Percentiles rank a stretch among this genome's conserved stretches.
Evolutionary conservation across 495 filamentous ascomycete species (phyloP).

Genomic region (Aspergillus campestris): DNA sequence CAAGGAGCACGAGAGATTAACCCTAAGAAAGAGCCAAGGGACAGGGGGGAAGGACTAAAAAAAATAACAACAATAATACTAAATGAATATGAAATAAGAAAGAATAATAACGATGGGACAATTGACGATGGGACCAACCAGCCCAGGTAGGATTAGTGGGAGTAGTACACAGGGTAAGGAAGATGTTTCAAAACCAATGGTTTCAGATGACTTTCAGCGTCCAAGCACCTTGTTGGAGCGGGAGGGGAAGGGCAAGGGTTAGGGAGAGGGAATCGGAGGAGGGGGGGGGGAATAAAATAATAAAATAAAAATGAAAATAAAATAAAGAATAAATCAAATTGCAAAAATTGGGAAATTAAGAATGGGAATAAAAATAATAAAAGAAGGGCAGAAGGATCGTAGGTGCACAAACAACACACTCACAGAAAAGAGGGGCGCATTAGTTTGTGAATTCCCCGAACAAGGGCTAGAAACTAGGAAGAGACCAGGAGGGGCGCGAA

Average conservation of each 20-base stretch:
- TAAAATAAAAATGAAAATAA: not conserved
- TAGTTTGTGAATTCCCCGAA: constrained; percentile 5
- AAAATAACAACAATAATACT: constrained; percentile 5
- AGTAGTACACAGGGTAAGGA: constrained; percentile 15
- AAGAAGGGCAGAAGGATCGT: constrained; percentile 8
- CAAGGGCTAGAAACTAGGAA: constrained; percentile 4
- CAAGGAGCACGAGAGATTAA: not conserved
- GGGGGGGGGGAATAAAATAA: constrained; percentile 1
- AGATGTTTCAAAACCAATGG: constrained; percentile 17
- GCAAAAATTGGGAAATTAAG: no score
- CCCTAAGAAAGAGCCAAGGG: not conserved
- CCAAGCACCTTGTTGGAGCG: constrained; percentile 6
- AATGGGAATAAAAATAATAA: not conserved
- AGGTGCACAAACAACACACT: constrained; percentile 7
- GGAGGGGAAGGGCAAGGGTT: not conserved
- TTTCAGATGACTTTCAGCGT: constrained; percentile 19
- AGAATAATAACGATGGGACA: constrained; percentile 10
- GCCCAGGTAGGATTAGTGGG: constrained; percentile 13
- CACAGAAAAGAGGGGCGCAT: constrained; percentile 9
- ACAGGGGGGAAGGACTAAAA: constrained; percentile 7
- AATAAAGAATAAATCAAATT: no score
- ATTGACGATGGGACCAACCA: constrained; percentile 13
- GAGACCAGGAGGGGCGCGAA: constrained; percentile 9
- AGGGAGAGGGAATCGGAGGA: no score
- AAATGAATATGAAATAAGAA: constrained; percentile 4